Percentiles rank a stretch among this genome's conserved stretches.
Evolutionary conservation across 1,139 yeast species (phyloP).

Genomic region (Taphrina sp.): DNA sequence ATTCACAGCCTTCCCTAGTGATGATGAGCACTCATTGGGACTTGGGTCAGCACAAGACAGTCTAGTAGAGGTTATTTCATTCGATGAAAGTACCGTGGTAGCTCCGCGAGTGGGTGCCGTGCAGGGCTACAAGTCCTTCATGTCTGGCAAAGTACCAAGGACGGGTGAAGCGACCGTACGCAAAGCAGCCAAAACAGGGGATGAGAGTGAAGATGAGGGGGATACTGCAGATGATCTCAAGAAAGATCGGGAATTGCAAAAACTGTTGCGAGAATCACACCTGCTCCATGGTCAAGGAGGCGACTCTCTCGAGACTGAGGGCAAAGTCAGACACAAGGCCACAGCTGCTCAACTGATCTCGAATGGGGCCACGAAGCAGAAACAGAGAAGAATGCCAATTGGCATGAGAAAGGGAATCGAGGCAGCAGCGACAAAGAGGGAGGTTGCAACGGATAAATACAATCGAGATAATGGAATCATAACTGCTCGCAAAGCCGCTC

Average conservation of each 20-base stretch:
- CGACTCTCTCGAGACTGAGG: slow-evolving; percentile 9
- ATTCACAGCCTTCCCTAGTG: slow-evolving; percentile 11
- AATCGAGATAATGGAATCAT: slow-evolving; percentile 26
- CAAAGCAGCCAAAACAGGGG: not conserved
- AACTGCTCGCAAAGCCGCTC: slow-evolving; percentile 20
- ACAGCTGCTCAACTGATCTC: slow-evolving; percentile 9
- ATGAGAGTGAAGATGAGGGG: slow-evolving; percentile 13
- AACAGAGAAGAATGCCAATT: slow-evolving; percentile 27
- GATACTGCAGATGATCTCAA: slow-evolving; percentile 29
- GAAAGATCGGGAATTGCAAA: slow-evolving; percentile 35
- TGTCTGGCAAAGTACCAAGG: slow-evolving; percentile 27
- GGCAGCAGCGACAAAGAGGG: slow-evolving; percentile 18
- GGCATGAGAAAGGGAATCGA: slow-evolving; percentile 27
- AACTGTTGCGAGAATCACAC: slow-evolving; percentile 34
- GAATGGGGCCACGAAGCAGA: slow-evolving; percentile 19
- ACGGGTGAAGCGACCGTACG: not conserved
- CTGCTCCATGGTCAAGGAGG: slow-evolving; percentile 27
- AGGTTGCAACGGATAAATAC: slow-evolving; percentile 11
- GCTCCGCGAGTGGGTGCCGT: not conserved
- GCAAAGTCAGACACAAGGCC: slow-evolving; percentile 23
- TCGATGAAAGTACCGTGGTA: slow-evolving; percentile 12
- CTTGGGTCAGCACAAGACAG: not conserved
- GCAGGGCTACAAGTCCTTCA: slow-evolving; percentile 29
- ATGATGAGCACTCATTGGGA: not conserved
- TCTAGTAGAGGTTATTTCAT: slow-evolving; percentile 20